phyloP scores from a whole-genome alignment of 805 yeast species.

The Sugiyamaella marilandica region DNA sequence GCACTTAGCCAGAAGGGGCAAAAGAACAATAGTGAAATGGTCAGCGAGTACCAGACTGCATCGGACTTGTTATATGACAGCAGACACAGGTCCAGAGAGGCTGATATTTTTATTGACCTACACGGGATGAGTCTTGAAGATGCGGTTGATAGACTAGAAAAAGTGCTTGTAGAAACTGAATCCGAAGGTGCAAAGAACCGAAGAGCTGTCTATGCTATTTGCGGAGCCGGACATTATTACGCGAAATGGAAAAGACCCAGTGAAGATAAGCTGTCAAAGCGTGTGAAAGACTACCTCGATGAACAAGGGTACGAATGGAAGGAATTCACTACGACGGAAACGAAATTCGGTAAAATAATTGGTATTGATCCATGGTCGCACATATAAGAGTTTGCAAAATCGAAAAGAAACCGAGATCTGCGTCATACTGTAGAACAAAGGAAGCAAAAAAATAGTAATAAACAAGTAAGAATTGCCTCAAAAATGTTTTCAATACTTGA shows the following conservation, averaged over 20 bases:
- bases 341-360: slow-evolving; percentile 35
- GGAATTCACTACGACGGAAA: slow-evolving; percentile 31
- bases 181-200: slow-evolving; percentile 18
- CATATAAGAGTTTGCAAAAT: slow-evolving; percentile 4
- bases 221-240: slow-evolving; percentile 32
- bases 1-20: slow-evolving; percentile 32
- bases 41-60: slow-evolving; percentile 24
- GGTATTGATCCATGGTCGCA: slow-evolving; percentile 40
- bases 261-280: slow-evolving; percentile 31
- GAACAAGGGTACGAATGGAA: slow-evolving; percentile 38
- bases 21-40: slow-evolving; percentile 27
- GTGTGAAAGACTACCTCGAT: slow-evolving; percentile 32
- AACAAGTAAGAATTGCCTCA: no score
- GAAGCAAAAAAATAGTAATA: not conserved
- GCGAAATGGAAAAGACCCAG: slow-evolving; percentile 22
- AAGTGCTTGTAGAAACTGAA: slow-evolving; percentile 22
- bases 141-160: slow-evolving; percentile 30
- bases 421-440: not conserved
- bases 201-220: slow-evolving; percentile 31
- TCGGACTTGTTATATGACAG: slow-evolving; percentile 27
- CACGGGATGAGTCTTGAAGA: slow-evolving; percentile 35
- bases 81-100: slow-evolving; percentile 18
- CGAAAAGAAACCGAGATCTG: not conserved
- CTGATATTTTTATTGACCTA: slow-evolving; percentile 31
- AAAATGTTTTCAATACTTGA: no score